A percentile compares a stretch with the other conserved stretches of the same genome.
phyloP scores from a whole-genome alignment of 495 filamentous ascomycete genomes.

The Penicillium salamii region DNA sequence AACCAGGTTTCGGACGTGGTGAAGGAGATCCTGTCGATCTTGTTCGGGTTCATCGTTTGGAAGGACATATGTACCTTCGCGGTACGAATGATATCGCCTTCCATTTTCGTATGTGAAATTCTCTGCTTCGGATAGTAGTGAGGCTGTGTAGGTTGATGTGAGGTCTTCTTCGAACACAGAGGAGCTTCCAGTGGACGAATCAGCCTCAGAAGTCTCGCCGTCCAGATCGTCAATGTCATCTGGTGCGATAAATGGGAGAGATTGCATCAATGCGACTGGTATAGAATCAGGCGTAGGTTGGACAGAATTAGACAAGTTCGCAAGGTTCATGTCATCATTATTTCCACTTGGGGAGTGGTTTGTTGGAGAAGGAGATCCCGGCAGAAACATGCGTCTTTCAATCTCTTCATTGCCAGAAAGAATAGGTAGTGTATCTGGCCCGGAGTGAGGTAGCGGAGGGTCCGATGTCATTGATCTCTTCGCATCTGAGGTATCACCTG shows the following conservation, averaged over 20 bases:
- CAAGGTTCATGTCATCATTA: no score
- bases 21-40: conserved; percentile 45
- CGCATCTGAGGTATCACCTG: background rate
- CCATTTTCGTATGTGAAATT: conserved; percentile 54
- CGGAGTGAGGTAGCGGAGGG: no score
- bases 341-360: no score
- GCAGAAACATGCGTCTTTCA: no score
- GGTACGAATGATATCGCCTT: conserved; percentile 64
- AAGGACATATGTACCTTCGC: conserved; percentile 61
- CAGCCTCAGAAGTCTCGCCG: conserved; percentile 11
- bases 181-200: conserved; percentile 9
- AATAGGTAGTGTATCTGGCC: no score
- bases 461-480: no score
- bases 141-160: conserved; percentile 23
- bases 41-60: conserved; percentile 40
- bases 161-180: conserved; percentile 25
- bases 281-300: background rate
- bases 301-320: no score
- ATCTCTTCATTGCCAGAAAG: no score
- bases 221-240: background rate
- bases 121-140: conserved; percentile 23
- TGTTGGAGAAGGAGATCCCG: no score
- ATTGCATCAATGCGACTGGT: background rate
- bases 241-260: background rate
- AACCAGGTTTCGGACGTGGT: conserved; percentile 49